Conservation (phyloP, 371 early-diverging fungal genomes). For the Mucor circinelloides region DNA sequence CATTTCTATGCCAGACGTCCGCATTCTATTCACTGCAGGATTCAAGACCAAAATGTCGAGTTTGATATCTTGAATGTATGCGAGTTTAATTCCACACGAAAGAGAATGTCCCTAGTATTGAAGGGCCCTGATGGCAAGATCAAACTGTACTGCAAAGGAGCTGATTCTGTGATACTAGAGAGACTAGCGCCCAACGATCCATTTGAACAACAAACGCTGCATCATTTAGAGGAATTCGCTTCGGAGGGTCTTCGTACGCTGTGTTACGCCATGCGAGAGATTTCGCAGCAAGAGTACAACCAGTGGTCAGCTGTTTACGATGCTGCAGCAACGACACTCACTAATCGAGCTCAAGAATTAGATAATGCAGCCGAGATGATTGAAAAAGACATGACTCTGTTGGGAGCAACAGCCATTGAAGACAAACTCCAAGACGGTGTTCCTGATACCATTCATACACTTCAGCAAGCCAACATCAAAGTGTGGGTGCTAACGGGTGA, state of each 20-base stretch:
- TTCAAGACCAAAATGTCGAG: conserved; percentile 62
- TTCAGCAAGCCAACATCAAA: conserved; percentile 92
- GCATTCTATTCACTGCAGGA: conserved; percentile 75
- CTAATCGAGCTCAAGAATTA: conserved; percentile 84
- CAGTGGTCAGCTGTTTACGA: conserved; percentile 82
- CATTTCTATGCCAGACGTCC: conserved; percentile 74
- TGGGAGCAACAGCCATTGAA: conserved; percentile 99
- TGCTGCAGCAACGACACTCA: conserved; percentile 87
- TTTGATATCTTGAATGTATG: conserved; percentile 91
- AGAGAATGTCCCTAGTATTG: conserved; percentile 93
- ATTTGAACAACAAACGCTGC: conserved; percentile 73
- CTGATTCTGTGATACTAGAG: conserved; percentile 97
- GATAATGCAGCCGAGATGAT: conserved; percentile 93
- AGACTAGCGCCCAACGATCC: conserved; percentile 72
- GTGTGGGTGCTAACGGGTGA: conserved; percentile 98
- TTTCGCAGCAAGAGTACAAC: conserved; percentile 83
- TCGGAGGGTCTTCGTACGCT: conserved; percentile 92
- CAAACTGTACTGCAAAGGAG: conserved; percentile 96
- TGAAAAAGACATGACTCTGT: conserved; percentile 83
- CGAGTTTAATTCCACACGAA: conserved; percentile 98
- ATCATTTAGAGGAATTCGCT: conserved; percentile 86
- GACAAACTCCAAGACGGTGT: conserved; percentile 98
- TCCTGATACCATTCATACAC: conserved; percentile 92
- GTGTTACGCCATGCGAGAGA: conserved; percentile 89
- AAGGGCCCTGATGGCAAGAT: conserved; percentile 86